Conservation (phyloP, 495 filamentous ascomycete genomes). For the Aspergillus avenaceus region DNA sequence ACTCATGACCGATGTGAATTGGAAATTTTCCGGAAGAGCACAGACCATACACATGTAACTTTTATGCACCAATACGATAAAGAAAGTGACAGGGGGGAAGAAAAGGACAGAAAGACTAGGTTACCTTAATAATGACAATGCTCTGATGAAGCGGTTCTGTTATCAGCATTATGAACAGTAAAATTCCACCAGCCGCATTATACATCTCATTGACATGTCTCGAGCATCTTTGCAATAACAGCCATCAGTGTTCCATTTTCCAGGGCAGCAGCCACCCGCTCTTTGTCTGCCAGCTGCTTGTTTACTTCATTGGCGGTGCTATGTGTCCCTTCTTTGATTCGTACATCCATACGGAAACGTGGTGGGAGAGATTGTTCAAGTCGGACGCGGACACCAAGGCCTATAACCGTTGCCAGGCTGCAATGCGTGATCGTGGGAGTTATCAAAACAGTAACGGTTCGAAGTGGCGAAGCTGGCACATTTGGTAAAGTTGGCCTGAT, state of each 20-base stretch:
- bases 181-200: not conserved
- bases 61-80: not conserved
- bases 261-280: conserved; percentile 88
- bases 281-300: conserved; percentile 94
- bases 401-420: conserved; percentile 93
- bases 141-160: not conserved
- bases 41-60: not conserved
- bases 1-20: conserved; percentile 42
- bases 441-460: conserved; percentile 57
- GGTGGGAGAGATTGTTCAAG: conserved; percentile 87
- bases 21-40: not conserved
- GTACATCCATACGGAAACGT: conserved; percentile 87
- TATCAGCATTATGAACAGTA: not conserved
- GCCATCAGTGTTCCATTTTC: conserved; percentile 89
- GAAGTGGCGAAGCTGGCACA: conserved; percentile 39
- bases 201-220: conserved; percentile 58
- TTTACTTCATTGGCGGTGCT: conserved; percentile 91
- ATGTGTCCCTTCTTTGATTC: conserved; percentile 94
- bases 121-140: not conserved
- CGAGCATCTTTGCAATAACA: conserved; percentile 88
- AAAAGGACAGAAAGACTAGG: not conserved
- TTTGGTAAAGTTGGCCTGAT: conserved; percentile 61
- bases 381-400: conserved; percentile 85
- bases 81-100: not conserved
- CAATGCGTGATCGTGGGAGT: conserved; percentile 99